Percentiles rank a stretch among this genome's conserved stretches.
Evolutionary conservation across 768 basidiomycete genomes (phyloP).

Genomic region (Mycena olivaceomarginata): DNA sequence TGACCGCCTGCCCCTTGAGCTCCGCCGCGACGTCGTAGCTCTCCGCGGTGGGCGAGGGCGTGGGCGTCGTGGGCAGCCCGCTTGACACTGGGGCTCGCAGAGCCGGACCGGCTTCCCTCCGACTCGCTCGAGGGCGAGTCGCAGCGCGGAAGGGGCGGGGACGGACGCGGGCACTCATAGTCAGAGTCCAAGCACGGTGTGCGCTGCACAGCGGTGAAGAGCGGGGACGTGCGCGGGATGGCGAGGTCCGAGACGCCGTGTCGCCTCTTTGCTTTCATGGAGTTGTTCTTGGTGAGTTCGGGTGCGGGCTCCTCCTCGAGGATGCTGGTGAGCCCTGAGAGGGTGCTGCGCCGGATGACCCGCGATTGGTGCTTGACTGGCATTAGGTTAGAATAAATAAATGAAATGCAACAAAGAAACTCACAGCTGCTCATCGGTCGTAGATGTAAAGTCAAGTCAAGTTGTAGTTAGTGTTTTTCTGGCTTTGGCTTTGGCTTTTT

Average conservation of each 20-base stretch:
- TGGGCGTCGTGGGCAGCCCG: background rate
- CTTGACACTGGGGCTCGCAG: background rate
- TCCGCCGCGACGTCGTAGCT: background rate
- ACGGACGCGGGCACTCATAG: background rate
- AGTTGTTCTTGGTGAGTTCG: background rate
- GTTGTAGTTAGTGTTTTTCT: too few species aligned
- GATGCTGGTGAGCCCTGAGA: slow-evolving; percentile 5
- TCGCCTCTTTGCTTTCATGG: slow-evolving; percentile 39
- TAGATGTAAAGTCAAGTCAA: background rate
- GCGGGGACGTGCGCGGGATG: slow-evolving; percentile 25
- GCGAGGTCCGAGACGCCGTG: slow-evolving; percentile 39
- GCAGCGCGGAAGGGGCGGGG: background rate
- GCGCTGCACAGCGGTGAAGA: slow-evolving; percentile 18
- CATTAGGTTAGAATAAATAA: too few species aligned
- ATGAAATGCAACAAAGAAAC: background rate
- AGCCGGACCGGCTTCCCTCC: background rate
- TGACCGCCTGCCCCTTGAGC: background rate
- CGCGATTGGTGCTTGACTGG: slow-evolving; percentile 39
- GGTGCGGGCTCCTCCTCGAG: slow-evolving; percentile 8
- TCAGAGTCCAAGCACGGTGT: too few species aligned
- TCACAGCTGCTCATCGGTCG: slow-evolving; percentile 4
- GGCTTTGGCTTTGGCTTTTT: too few species aligned
- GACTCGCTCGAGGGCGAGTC: too few species aligned
- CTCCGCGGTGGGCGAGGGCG: background rate
- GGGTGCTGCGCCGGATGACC: slow-evolving; percentile 13